phyloP scores from a whole-genome alignment of 2,329 filamentous ascomycete genomes.

The Colletotrichum graminicola region DNA sequence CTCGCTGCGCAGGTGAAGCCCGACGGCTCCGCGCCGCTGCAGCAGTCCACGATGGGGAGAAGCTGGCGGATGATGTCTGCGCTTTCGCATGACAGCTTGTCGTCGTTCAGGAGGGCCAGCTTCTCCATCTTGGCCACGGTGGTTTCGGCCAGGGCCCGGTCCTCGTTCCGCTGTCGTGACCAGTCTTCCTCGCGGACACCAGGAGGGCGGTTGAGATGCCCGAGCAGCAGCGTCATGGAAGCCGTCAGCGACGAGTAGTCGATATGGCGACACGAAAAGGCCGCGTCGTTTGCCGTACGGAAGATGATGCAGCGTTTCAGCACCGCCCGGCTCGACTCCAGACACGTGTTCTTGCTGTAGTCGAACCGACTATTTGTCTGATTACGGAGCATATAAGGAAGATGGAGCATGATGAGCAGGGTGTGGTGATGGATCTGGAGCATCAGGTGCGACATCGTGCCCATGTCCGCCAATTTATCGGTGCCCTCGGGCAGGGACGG shows the following conservation, averaged over 20 bases:
- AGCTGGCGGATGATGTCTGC: slow-evolving; percentile 59
- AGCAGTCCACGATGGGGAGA: slow-evolving; percentile 55
- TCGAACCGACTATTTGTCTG: slow-evolving; percentile 55
- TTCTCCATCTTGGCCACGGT: slow-evolving; percentile 53
- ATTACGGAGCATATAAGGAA: slow-evolving; percentile 65
- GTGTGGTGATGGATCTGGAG: slow-evolving; percentile 65
- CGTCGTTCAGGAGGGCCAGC: slow-evolving; percentile 54
- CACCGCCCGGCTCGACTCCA: slow-evolving; percentile 64
- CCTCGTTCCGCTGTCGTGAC: slow-evolving; percentile 48
- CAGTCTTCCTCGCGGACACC: slow-evolving; percentile 43
- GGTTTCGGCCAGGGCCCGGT: slow-evolving; percentile 53
- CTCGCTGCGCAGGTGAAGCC: slow-evolving; percentile 28
- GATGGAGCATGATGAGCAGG: slow-evolving; percentile 64
- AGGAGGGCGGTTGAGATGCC: slow-evolving; percentile 56
- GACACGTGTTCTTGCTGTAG: slow-evolving; percentile 62
- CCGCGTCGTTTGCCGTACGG: slow-evolving; percentile 53
- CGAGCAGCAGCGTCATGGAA: slow-evolving; percentile 63
- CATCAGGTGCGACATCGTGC: slow-evolving; percentile 52
- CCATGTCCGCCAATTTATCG: slow-evolving; percentile 32
- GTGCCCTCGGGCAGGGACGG: slow-evolving; percentile 46
- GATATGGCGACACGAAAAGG: slow-evolving; percentile 60
- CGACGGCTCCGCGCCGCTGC: slow-evolving; percentile 20
- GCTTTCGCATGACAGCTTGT: slow-evolving; percentile 57
- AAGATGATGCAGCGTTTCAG: slow-evolving; percentile 63
- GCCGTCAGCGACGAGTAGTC: slow-evolving; percentile 67